Evolutionary conservation across 1,284 basidiomycete species (phyloP).

Genomic region (Thelephora terrestris): DNA sequence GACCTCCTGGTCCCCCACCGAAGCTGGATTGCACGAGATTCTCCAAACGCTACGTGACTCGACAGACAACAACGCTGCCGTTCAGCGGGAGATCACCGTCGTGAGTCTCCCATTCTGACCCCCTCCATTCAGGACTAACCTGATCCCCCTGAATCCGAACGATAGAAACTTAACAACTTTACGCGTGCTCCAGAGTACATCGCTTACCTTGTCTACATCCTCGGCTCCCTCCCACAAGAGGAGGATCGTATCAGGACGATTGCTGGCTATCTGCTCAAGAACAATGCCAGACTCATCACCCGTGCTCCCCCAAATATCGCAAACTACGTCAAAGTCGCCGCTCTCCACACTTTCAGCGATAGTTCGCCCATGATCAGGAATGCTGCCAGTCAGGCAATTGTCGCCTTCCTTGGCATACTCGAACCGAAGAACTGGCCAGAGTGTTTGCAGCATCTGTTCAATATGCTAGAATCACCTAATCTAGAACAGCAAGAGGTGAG

Average conservation of each 20-base stretch:
- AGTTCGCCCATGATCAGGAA: slow-evolving; percentile 78
- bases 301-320: slow-evolving; percentile 57
- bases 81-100: slow-evolving; percentile 69
- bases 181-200: slow-evolving; percentile 89
- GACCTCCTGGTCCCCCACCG: slow-evolving; percentile 67
- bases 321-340: slow-evolving; percentile 74
- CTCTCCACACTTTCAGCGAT: slow-evolving; percentile 77
- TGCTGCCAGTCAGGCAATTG: slow-evolving; percentile 86
- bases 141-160: too few species aligned
- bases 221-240: slow-evolving; percentile 73
- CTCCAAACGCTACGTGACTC: slow-evolving; percentile 80
- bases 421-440: slow-evolving; percentile 91
- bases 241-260: slow-evolving; percentile 89
- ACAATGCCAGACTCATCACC: slow-evolving; percentile 73
- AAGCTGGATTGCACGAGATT: slow-evolving; percentile 73
- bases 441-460: slow-evolving; percentile 76
- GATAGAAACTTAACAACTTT: slow-evolving; percentile 82
- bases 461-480: slow-evolving; percentile 66
- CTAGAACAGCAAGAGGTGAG: slow-evolving; percentile 78
- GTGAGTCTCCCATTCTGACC: slow-evolving; percentile 31
- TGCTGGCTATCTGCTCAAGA: slow-evolving; percentile 96
- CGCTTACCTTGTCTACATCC: slow-evolving; percentile 92
- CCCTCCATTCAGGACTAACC: too few species aligned
- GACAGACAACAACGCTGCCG: slow-evolving; percentile 56
- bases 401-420: slow-evolving; percentile 74